Base-by-base conservation (phyloP, 2,329 filamentous ascomycete genomes). In the Triangularia setosa region DNA sequence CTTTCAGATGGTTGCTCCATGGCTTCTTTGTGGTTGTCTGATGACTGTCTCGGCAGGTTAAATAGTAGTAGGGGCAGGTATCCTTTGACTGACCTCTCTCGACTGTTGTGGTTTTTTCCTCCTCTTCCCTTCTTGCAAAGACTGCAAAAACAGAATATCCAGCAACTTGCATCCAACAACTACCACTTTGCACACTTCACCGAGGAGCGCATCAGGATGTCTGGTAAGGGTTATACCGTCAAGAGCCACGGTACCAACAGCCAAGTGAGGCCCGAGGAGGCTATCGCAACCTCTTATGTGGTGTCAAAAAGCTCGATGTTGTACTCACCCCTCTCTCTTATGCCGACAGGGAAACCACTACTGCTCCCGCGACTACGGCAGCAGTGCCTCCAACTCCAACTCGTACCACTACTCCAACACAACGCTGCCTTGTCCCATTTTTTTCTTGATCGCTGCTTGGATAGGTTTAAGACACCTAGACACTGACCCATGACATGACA, bases 341-440 rank as follows among this genome's bases (percentile, higher is more conserved):
- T 9, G 9, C 54, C 21, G 14, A 21, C 35, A 72, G 68, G 71
- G 70, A 30, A 72, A 71, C 65, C 71, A 72, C 62, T 72, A 67
- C 55, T 71, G 68, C 61, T 24, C 70, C 35, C 61, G 69, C 18
- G 69, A 71, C 61, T 71, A 69, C 54, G 70, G 70, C 28, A 66
- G 59, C 56, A 60, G 62, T 75, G 61, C 61, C 61, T 16, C 35
- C n/a, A 63, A 63, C 25, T 75, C 77, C 28, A 89, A 89, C 77
- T 77, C 80, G 6, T 89, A 88, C 74, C 87, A 90, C 73, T 91
- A 90, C 73, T 89, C 86, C 60, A 91, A 91, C 79, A 72, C 12
- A 61, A 60, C n/a, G 60, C 56, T 27, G 12, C 6, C 2, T 28
- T 14, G 18, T 8, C 5, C 44, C 23, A 2, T 9, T 11, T 48